Percentiles rank a stretch among this genome's conserved stretches.
These are phyloP conservation scores for Fusarium domesticum DNA, from an alignment of 2,329 filamentous ascomycete genomes.

Conservation along the genomic window DNA sequence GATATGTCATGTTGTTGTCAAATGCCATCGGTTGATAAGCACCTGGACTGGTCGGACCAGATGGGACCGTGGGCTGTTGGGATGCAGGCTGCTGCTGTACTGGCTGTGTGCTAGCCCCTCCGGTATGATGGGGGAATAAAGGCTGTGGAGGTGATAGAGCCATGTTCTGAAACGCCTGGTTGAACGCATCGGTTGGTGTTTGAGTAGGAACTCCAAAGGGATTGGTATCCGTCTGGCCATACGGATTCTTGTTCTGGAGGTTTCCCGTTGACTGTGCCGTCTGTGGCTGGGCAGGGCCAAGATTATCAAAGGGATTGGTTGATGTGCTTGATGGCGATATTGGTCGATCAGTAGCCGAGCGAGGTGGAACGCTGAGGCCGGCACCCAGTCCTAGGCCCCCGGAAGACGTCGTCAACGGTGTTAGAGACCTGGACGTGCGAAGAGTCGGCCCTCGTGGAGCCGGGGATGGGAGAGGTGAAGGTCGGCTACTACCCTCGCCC, in stretches of 20 bases:
- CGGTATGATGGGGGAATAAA: slow-evolving; percentile 74
- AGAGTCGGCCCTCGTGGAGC: slow-evolving; percentile 47
- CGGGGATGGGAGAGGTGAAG: slow-evolving; percentile 34
- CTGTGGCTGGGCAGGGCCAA: slow-evolving; percentile 53
- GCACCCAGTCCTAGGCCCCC: slow-evolving; percentile 30
- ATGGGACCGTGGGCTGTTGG: slow-evolving; percentile 44
- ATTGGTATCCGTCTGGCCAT: slow-evolving; percentile 51
- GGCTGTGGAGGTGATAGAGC: slow-evolving; percentile 60
- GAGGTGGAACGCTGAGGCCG: slow-evolving; percentile 34
- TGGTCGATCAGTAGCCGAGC: slow-evolving; percentile 32
- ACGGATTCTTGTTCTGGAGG: slow-evolving; percentile 56
- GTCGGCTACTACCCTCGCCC: slow-evolving; percentile 62
- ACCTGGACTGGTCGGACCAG: slow-evolving; percentile 41
- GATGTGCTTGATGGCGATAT: slow-evolving; percentile 47
- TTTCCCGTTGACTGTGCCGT: slow-evolving; percentile 64
- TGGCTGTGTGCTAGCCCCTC: slow-evolving; percentile 51
- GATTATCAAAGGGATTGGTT: slow-evolving; percentile 67
- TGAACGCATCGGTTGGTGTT: slow-evolving; percentile 42
- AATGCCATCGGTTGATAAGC: slow-evolving; percentile 40
- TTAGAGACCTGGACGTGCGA: slow-evolving; percentile 52
- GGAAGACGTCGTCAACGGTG: slow-evolving; percentile 46
- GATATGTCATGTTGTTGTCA: slow-evolving; percentile 45
- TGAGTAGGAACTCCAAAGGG: slow-evolving; percentile 60
- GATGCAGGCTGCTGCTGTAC: slow-evolving; percentile 40
- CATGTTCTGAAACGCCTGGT: slow-evolving; percentile 72